A percentile compares a stretch with the other conserved stretches of the same genome.
Evolutionary conservation across 2,329 filamentous ascomycete genomes (phyloP).

Genomic region (Coleophoma eucalyptorum): DNA sequence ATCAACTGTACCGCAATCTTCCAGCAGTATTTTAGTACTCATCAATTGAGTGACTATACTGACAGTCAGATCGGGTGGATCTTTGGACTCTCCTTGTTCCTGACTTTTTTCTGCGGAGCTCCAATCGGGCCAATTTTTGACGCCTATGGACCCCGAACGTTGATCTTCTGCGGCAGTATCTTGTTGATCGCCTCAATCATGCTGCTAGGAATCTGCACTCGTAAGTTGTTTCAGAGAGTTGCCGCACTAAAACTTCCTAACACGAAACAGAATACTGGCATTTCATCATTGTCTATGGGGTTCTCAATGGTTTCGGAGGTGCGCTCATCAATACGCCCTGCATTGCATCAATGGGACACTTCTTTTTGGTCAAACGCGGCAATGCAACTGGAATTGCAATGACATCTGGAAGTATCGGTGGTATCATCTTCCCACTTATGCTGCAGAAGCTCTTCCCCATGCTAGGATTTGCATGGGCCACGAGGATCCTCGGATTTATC

Average conservation of each 20-base stretch:
- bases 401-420: constrained; percentile 55
- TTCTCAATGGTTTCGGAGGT: constrained; percentile 59
- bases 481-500: constrained; percentile 27
- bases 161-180: constrained; percentile 25
- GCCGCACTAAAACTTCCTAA: background rate
- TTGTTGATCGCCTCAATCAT: constrained; percentile 32
- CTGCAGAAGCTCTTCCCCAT: constrained; percentile 29
- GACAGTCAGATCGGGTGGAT: constrained; percentile 52
- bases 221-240: constrained; percentile 24
- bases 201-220: constrained; percentile 53
- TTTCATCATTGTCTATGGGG: constrained; percentile 62
- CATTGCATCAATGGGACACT: constrained; percentile 61
- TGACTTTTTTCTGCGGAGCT: constrained; percentile 66
- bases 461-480: constrained; percentile 29
- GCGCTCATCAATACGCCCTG: constrained; percentile 64
- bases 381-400: constrained; percentile 66
- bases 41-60: constrained; percentile 56
- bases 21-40: constrained; percentile 56
- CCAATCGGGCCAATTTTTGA: constrained; percentile 71
- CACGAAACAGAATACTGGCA: constrained; percentile 56
- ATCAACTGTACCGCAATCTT: constrained; percentile 61
- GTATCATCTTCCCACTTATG: constrained; percentile 48
- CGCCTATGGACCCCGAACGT: constrained; percentile 51
- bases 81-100: constrained; percentile 62
- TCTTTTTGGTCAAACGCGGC: constrained; percentile 56